Evolutionary conservation across 768 basidiomycete species (phyloP).

Genomic region (Suillus ampliporus): DNA sequence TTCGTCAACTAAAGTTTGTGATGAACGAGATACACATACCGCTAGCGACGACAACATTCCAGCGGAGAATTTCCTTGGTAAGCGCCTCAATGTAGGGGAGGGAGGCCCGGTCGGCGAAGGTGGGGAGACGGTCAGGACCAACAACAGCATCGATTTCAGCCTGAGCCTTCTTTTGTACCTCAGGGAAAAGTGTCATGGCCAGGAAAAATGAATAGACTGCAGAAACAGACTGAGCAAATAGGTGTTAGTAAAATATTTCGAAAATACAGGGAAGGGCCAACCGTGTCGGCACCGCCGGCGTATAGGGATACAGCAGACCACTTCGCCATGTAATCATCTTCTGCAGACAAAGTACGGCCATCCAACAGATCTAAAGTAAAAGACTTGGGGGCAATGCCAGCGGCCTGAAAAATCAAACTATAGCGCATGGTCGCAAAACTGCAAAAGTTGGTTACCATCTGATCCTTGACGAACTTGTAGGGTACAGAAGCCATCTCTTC

Average conservation of each 20-base stretch:
- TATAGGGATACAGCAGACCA: slow-evolving; percentile 20
- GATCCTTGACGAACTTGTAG: slow-evolving; percentile 47
- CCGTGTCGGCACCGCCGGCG: slow-evolving; percentile 52
- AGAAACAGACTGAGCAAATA: slow-evolving; percentile 18
- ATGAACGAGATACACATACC: slow-evolving; percentile 23
- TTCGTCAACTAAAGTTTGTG: slow-evolving; percentile 47
- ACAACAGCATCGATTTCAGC: slow-evolving; percentile 32
- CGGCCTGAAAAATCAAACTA: slow-evolving; percentile 19
- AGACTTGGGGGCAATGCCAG: slow-evolving; percentile 22
- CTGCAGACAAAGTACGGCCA: slow-evolving; percentile 15
- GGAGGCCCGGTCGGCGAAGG: slow-evolving; percentile 23
- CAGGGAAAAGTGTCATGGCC: slow-evolving; percentile 30
- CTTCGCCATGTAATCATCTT: slow-evolving; percentile 25
- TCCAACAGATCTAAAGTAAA: slow-evolving; percentile 22
- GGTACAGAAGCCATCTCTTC: slow-evolving; percentile 49
- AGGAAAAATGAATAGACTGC: slow-evolving; percentile 28
- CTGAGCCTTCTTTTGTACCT: slow-evolving; percentile 29
- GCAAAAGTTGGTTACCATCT: slow-evolving; percentile 45
- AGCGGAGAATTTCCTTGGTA: slow-evolving; percentile 31
- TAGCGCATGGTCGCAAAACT: not conserved
- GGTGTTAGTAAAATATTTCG: slow-evolving; percentile 30
- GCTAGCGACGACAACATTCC: slow-evolving; percentile 24
- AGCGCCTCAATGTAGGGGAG: slow-evolving; percentile 35
- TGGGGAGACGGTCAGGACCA: slow-evolving; percentile 27
- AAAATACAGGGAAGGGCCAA: slow-evolving; percentile 38